Conservation (phyloP, 2,329 filamentous ascomycete genomes). For the Calonectria naviculata region DNA sequence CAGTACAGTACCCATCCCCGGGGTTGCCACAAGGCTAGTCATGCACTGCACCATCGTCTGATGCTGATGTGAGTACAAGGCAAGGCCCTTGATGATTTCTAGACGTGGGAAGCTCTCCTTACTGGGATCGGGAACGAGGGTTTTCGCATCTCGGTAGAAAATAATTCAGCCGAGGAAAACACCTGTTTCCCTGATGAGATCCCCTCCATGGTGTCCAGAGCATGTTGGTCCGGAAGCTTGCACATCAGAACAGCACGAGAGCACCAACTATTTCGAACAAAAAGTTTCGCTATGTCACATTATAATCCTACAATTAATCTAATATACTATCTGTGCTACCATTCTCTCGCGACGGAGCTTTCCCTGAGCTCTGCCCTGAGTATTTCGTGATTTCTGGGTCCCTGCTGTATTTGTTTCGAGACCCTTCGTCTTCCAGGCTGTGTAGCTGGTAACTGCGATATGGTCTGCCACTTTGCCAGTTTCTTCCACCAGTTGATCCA, state of each 20-base stretch:
- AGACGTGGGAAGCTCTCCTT: background rate
- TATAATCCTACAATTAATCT: background rate
- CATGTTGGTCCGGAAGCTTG: background rate
- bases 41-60: background rate
- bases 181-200: background rate
- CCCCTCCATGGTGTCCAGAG: background rate
- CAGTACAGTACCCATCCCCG: background rate
- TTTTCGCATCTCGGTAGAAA: background rate
- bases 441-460: slow-evolving; percentile 10
- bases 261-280: background rate
- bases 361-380: background rate
- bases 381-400: background rate
- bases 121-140: background rate
- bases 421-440: background rate
- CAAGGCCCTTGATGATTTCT: background rate
- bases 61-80: background rate
- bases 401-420: background rate
- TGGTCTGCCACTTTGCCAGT: slow-evolving; percentile 13
- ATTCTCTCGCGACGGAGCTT: slow-evolving; percentile 10
- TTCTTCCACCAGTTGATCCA: background rate
- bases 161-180: background rate
- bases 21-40: background rate
- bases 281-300: background rate
- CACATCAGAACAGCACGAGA: background rate
- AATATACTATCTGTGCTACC: slow-evolving; percentile 19